phyloP scores from a whole-genome alignment of 257 asterid genomes.

The Plantago ovata region DNA sequence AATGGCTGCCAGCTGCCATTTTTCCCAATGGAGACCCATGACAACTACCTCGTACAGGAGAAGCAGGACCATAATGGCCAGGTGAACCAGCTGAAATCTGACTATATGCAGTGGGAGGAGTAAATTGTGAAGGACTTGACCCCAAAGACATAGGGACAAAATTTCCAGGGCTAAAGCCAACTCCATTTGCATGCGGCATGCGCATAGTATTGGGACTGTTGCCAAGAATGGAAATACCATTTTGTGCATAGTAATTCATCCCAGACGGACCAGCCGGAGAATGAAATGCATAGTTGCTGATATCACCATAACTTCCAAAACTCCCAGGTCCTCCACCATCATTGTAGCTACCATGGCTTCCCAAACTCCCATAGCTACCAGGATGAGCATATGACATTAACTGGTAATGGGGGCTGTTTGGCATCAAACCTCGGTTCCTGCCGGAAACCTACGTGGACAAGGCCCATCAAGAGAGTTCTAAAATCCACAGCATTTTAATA shows the following conservation, averaged over 20 bases:
- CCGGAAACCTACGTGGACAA: conserved; percentile 63
- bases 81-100: conserved; percentile 81
- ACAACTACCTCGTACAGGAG: conserved; percentile 85
- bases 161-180: conserved; percentile 92
- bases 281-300: conserved; percentile 72
- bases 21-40: conserved; percentile 93
- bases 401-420: conserved; percentile 81
- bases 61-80: conserved; percentile 91
- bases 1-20: conserved; percentile 71
- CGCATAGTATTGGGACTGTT: conserved; percentile 92
- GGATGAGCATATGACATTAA: conserved; percentile 68
- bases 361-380: conserved; percentile 95
- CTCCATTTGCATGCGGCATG: conserved; percentile 67
- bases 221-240: conserved; percentile 70
- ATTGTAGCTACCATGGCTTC: conserved; percentile 96
- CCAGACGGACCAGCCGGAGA: conserved; percentile 92
- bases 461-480: conserved; percentile 14
- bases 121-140: conserved; percentile 94
- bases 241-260: conserved; percentile 66
- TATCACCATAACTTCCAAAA: conserved; percentile 93
- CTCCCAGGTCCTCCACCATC: conserved; percentile 80
- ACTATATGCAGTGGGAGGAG: conserved; percentile 83
- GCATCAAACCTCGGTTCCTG: conserved; percentile 57
- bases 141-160: conserved; percentile 94
- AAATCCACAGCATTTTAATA: conserved; percentile 19